phyloP scores from a whole-genome alignment of 257 asterid species.

The Nicotiana paniculata region DNA sequence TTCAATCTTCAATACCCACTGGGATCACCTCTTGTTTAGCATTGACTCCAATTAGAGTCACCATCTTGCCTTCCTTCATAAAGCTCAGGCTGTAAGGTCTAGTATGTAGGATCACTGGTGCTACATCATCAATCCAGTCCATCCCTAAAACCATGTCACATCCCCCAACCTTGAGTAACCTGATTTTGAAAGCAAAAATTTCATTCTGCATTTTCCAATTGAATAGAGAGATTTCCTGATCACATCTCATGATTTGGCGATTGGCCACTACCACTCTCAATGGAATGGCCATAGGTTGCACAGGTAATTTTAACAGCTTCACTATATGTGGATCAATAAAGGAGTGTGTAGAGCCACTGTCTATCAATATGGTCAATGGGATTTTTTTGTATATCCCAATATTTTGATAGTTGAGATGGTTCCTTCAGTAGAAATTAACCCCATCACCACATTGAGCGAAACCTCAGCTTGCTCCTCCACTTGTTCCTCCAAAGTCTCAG shows the following conservation, averaged over 20 bases:
- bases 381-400: no score
- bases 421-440: neutral
- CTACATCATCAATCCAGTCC: neutral
- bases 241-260: neutral
- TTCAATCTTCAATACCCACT: no score
- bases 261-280: neutral
- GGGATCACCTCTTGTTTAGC: neutral
- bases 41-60: neutral
- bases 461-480: neutral
- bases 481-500: neutral
- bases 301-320: neutral
- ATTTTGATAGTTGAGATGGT: neutral
- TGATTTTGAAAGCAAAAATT: neutral
- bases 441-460: neutral
- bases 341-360: neutral
- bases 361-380: neutral
- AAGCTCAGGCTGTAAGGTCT: neutral
- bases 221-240: no score
- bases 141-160: constrained; percentile 1
- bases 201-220: neutral
- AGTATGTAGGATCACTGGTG: neutral
- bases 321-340: neutral
- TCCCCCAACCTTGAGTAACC: neutral
- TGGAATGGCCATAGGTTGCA: neutral
- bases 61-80: no score